Evolutionary conservation across 768 basidiomycete species (phyloP), one percentile per base, ranked within the genome.

Genomic region (Mycena pura): DNA sequence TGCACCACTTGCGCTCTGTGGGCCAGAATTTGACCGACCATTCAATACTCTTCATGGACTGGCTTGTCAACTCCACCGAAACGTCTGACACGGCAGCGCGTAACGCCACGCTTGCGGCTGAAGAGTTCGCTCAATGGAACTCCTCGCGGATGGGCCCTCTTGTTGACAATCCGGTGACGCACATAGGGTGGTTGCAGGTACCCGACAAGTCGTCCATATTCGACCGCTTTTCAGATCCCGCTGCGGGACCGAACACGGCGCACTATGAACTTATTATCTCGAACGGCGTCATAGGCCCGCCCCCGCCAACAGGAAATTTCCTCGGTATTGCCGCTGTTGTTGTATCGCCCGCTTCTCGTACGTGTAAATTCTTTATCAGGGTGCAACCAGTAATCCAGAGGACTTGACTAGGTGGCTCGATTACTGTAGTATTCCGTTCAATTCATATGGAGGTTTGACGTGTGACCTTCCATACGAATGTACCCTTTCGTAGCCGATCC

Each of bases 301-400:
- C 51, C 32, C 67, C 63, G 25, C 46, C 60, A 14, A 62, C 52
- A 29, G 59, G 67, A 49, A 69, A 55, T 57, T 70, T 64, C 63
- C 43, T 75, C 14, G 58, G 51, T 34, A 52, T 70, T 11, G 48
- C 53, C 5, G 49, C 55, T 32, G 67, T 62, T 11, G 50, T 74
- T 17, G 66, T 71, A 2, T 64, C 72, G 1, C 73, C 73, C 4
- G 46, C 66, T 6, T 69, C 73, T n/a, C 70, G 75, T 47, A 31
- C n/a, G 45, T 47, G 7, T 28, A 19, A 69, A 75, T 61, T 73
- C 80, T 19, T 82, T 82, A 40, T 15, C 13, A 11, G 17, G 70
- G 73, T 72, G 40, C 36, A 69, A 27, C 81, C 83, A 3, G 40
- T 71, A 22, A 80, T 84, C 70, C 76, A 84, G 66, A 79, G 80